Evolutionary conservation across 345 rosid species (phyloP).

Genomic region (Hevea brasiliensis): DNA sequence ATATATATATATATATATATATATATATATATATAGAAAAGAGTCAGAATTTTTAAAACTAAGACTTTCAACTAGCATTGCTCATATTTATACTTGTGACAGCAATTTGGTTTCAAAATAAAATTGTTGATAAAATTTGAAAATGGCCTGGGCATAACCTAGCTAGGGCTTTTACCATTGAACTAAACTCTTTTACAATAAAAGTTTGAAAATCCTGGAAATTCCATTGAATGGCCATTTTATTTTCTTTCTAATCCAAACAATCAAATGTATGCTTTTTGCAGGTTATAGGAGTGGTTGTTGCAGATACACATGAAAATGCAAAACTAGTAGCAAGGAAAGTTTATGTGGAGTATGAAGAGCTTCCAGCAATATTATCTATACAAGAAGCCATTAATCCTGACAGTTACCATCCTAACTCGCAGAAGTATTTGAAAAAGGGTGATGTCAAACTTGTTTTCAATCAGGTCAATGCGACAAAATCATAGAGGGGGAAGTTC

Average conservation of each 20-base stretch:
- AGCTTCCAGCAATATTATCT: conserved; percentile 77
- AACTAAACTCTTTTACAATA: background rate
- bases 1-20: too few relatives aligned
- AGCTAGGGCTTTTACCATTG: background rate
- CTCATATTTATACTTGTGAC: too few relatives aligned
- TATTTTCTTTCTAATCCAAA: background rate
- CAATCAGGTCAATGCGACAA: conserved; percentile 70
- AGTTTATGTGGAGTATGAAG: conserved; percentile 73
- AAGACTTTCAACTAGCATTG: too few relatives aligned
- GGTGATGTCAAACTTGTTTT: conserved; percentile 92
- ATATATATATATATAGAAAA: too few relatives aligned
- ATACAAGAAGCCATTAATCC: conserved; percentile 75
- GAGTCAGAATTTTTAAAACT: too few relatives aligned
- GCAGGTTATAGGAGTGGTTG: conserved; percentile 88
- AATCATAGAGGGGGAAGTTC: conserved; percentile 79
- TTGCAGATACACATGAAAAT: conserved; percentile 93
- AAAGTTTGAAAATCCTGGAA: background rate
- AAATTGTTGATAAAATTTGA: too few relatives aligned
- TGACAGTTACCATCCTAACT: conserved; percentile 77
- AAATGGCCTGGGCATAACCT: too few relatives aligned
- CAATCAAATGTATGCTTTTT: background rate
- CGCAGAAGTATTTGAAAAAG: conserved; percentile 56
- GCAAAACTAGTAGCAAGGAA: conserved; percentile 76
- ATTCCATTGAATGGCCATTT: background rate
- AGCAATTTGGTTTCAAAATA: too few relatives aligned